phyloP scores from a whole-genome alignment of 371 early-diverging fungal species.

The Mortierella sp. region DNA sequence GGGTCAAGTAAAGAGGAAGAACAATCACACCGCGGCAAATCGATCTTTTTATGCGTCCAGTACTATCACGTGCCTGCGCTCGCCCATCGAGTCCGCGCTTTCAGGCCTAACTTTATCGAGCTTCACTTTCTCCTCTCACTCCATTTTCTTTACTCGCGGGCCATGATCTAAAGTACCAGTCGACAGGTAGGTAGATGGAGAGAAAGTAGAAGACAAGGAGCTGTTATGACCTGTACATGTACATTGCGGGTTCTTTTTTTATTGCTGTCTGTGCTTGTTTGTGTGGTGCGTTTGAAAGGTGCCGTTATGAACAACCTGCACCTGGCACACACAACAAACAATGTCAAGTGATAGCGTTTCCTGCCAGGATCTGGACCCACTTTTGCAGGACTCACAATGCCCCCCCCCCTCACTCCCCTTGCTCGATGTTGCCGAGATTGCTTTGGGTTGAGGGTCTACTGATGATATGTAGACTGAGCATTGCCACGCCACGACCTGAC shows the following conservation, averaged over 20 bases:
- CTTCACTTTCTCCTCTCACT: too few relatives aligned
- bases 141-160: neutral
- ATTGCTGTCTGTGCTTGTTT: neutral
- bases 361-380: neutral
- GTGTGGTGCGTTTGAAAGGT: neutral
- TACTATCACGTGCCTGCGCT: too few relatives aligned
- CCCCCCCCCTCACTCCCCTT: neutral
- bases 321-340: neutral
- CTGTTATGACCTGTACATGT: too few relatives aligned
- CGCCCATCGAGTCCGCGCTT: too few relatives aligned
- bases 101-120: too few relatives aligned
- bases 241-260: too few relatives aligned
- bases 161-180: neutral
- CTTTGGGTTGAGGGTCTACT: constrained; percentile 20
- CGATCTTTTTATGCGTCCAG: neutral
- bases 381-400: neutral
- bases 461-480: constrained; percentile 52
- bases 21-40: constrained; percentile 1
- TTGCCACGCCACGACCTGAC: constrained; percentile 53
- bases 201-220: too few relatives aligned
- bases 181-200: too few relatives aligned
- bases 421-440: neutral
- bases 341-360: neutral
- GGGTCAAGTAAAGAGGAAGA: constrained; percentile 21
- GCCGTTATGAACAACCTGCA: neutral